Percentiles rank a stretch among this genome's conserved stretches.
These are phyloP conservation scores for Clarireedia hainanense DNA, from an alignment of 2,329 filamentous ascomycete genomes.

Conservation along the genomic window DNA sequence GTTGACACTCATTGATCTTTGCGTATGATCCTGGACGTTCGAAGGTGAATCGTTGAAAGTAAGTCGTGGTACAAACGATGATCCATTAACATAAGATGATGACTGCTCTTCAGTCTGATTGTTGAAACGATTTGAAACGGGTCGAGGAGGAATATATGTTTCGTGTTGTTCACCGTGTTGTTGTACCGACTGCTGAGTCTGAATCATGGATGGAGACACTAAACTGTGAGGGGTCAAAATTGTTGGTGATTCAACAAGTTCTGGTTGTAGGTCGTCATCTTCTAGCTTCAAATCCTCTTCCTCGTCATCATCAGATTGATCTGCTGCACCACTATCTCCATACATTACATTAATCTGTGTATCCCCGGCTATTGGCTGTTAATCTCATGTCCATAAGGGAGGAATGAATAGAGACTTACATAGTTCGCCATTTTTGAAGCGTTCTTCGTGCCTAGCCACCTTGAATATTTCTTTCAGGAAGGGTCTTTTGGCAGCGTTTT, in stretches of 20 bases:
- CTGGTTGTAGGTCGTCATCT: conserved; percentile 18
- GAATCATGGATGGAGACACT: conserved; percentile 1
- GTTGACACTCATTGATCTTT: conserved; percentile 6
- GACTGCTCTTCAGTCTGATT: background rate
- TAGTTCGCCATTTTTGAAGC: conserved; percentile 47
- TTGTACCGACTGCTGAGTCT: conserved; percentile 11
- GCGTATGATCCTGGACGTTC: conserved; percentile 13
- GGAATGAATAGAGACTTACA: conserved; percentile 34
- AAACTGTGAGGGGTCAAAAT: conserved; percentile 7
- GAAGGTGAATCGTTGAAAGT: conserved; percentile 13
- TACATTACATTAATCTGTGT: conserved; percentile 18
- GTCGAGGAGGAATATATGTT: conserved; percentile 6
- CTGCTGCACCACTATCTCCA: conserved; percentile 13
- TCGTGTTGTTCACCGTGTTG: conserved; percentile 10
- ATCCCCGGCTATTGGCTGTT: conserved; percentile 11
- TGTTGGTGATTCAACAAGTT: conserved; percentile 18
- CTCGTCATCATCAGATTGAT: conserved; percentile 18
- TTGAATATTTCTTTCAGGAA: conserved; percentile 55
- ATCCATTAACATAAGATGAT: background rate
- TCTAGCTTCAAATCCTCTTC: conserved; percentile 17
- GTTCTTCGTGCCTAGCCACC: conserved; percentile 49
- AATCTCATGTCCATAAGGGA: background rate
- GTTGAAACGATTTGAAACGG: background rate
- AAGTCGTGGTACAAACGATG: conserved; percentile 6
- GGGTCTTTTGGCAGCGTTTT: conserved; percentile 46